Base-by-base conservation (phyloP, 2,329 filamentous ascomycete species). In the Parascedosporium putredinis region DNA sequence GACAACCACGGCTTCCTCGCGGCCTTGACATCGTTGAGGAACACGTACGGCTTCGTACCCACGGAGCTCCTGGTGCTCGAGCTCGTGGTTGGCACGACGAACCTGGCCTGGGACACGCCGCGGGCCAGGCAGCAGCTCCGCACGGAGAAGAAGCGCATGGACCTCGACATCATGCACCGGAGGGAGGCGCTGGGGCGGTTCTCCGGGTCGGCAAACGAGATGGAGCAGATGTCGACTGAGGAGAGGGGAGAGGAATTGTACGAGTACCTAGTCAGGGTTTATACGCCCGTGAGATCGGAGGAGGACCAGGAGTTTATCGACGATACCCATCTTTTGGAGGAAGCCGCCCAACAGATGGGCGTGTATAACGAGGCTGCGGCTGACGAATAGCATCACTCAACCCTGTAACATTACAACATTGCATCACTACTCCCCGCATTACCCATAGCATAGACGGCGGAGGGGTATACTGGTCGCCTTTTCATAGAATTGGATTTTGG, bases 51-150 rank as follows among this genome's bases (percentile, higher is more conserved):
- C 24, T 75, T 72, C 55, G 53, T 64, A 3, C 70, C 71, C 2
- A 59, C 71, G 0, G 72, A 75, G 51, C 61, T 66, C 12, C 63
- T 76, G 48, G 67, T 68, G 25, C 59, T 76, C 23, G 73, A 76
- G 58, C 62, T 76, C 55, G 52, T 69, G 10, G 55, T 74, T 24
- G 68, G 67, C 47, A 71, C 69, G 1, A 68, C 66, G 4, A 69
- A 70, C 56, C 58, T 76, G 6, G 57, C 63, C 7, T 69, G 67
- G 63, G 67, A 72, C 31, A 68, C 64, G 18, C 61, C 67, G 1
- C 51, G 60, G 33, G 64, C 67, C 50, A 62, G 70, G 23, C 61
- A 61, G 20, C 67, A 67, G 52, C 64, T 76, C 18, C 62, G 73
- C 34, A 55, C 59, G 12, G 67, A 67, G 3, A 71, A 71, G 57